Evolutionary conservation across 495 filamentous ascomycete genomes (phyloP).

Genomic region (Glonium stellatum): DNA sequence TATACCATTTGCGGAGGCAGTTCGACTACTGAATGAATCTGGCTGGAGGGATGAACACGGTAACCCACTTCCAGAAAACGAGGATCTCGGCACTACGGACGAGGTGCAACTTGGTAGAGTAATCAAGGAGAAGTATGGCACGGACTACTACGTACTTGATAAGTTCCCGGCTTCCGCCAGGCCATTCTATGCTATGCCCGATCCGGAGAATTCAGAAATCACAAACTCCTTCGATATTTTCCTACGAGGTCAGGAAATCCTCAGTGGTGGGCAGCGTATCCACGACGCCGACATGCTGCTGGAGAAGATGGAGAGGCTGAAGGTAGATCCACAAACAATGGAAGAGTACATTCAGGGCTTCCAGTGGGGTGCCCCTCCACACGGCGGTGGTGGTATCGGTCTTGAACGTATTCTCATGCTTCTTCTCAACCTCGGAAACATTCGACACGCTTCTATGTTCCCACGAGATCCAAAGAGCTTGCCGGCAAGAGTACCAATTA

Average conservation of each 20-base stretch:
- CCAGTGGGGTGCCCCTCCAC: slow-evolving; percentile 79
- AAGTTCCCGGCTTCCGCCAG: slow-evolving; percentile 80
- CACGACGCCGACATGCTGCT: slow-evolving; percentile 70
- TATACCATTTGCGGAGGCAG: slow-evolving; percentile 71
- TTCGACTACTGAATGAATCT: slow-evolving; percentile 72
- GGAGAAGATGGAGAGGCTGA: slow-evolving; percentile 65
- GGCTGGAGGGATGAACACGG: slow-evolving; percentile 74
- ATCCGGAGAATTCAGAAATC: slow-evolving; percentile 59
- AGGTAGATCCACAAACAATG: slow-evolving; percentile 69
- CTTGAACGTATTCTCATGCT: slow-evolving; percentile 83
- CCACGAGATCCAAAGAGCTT: slow-evolving; percentile 77
- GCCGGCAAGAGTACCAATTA: slow-evolving; percentile 48
- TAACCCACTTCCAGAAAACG: slow-evolving; percentile 55
- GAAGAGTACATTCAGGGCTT: slow-evolving; percentile 86
- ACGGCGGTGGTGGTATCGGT: slow-evolving; percentile 85
- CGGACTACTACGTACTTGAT: slow-evolving; percentile 92
- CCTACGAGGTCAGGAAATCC: slow-evolving; percentile 87
- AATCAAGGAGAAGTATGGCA: slow-evolving; percentile 76
- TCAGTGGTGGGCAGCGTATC: slow-evolving; percentile 86
- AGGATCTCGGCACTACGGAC: slow-evolving; percentile 76
- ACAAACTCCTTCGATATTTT: slow-evolving; percentile 97
- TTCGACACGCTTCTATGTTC: slow-evolving; percentile 78
- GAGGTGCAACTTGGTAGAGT: slow-evolving; percentile 80
- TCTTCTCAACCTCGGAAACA: slow-evolving; percentile 76
- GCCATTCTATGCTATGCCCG: slow-evolving; percentile 93